A percentile compares a stretch with the other conserved stretches of the same genome.
Conservation (phyloP, 495 filamentous ascomycete genomes). For the Astrocystis sublimbata region DNA sequence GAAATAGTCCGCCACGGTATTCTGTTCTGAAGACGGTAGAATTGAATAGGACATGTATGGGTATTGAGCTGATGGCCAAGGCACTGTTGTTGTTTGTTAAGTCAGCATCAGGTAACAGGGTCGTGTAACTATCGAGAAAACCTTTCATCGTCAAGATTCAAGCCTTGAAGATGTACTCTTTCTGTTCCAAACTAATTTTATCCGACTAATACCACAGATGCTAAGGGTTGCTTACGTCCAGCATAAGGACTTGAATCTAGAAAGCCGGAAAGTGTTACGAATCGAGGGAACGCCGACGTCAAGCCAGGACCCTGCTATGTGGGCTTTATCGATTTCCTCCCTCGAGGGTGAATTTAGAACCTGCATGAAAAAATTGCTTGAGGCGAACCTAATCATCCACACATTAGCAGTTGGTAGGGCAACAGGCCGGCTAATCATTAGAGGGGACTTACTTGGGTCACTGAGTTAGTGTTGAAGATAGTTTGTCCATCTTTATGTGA, state of each 20-base stretch:
- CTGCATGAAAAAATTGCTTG: slow-evolving; percentile 41
- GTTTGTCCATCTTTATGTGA: not conserved
- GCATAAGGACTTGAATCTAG: slow-evolving; percentile 24
- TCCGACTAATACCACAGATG: not conserved
- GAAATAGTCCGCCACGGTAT: slow-evolving; percentile 24
- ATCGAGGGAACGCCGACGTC: slow-evolving; percentile 45
- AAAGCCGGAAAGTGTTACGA: slow-evolving; percentile 35
- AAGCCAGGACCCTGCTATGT: slow-evolving; percentile 37
- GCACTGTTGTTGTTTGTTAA: not conserved
- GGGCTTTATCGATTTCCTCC: slow-evolving; percentile 41
- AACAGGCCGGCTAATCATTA: not conserved
- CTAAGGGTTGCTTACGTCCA: slow-evolving; percentile 22
- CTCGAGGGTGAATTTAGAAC: slow-evolving; percentile 41
- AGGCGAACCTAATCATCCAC: slow-evolving; percentile 24
- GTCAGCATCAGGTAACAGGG: not conserved
- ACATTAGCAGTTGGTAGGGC: not conserved
- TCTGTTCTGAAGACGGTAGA: slow-evolving; percentile 25
- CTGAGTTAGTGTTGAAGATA: not conserved
- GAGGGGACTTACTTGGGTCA: not conserved
- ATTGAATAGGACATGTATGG: slow-evolving; percentile 35
- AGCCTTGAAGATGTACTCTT: not conserved
- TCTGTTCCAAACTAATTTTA: not conserved
- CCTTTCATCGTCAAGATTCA: not conserved
- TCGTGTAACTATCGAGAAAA: not conserved
- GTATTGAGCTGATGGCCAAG: slow-evolving; percentile 31